Base-by-base conservation (phyloP, 108 stramenopile genomes). In the Skeletonema menzelii region DNA sequence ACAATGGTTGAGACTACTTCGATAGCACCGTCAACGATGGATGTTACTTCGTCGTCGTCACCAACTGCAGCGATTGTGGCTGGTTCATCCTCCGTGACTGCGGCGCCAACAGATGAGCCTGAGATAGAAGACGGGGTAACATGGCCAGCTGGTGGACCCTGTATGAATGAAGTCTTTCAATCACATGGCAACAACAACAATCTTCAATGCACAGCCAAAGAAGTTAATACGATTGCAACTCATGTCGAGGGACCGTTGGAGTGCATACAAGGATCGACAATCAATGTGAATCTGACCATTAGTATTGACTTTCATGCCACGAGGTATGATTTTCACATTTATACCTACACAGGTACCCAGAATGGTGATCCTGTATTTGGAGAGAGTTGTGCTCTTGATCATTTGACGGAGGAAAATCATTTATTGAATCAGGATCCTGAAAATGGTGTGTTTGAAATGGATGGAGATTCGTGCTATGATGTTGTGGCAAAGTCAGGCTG, bases 381-480 rank as follows among this genome's bases (percentile, higher is more conserved):
- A 19, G 62, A 63, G 37, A 34, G 62, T 19, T 63, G 62, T 22
- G 62, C 62, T 4, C 4, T 63, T 4, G 62, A 63, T 63, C 22
- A 37, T 40, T 20, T 63, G 8, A 37, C 17, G 6, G 62, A 63
- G 30, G 35, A 37, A 0, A 32, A 63, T 63, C 34, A 24, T 35
- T 34, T 63, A 8, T 2, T 12, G 22, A 34, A 37, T 8, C 38
- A 63, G 15, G 31, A 35, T 15, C 22, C 32, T 24, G 62, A 20
- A 4, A 63, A 63, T 22, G 62, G 62, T 22, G 35, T 63, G 19
- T 63, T 37, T 40, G 19, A 63, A 32, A 37, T 63, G 32, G 62
- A 63, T 20, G 62, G 35, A 63, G 62, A 63, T 19, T 63, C 62
- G 14, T 63, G 62, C 5, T 63, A 63, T 37, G 62, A 63, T 63